These are phyloP conservation scores for Hyphopichia wangnamkhiaoensis DNA, from an alignment of 1,139 yeast species.

Conservation along the genomic window DNA sequence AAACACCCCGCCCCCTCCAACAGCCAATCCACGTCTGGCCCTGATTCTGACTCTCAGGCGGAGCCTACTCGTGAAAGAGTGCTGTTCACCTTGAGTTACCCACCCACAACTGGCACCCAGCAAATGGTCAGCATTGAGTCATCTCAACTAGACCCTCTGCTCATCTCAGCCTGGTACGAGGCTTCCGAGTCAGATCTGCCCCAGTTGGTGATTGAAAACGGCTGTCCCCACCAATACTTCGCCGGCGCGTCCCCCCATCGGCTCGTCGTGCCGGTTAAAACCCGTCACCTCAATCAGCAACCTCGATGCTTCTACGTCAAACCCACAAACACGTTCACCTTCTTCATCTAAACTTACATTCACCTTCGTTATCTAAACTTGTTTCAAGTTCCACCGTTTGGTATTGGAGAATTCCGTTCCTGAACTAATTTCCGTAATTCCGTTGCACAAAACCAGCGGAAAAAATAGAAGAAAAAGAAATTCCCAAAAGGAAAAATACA, in stretches of 20 bases:
- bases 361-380: no score
- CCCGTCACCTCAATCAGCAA: background rate
- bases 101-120: background rate
- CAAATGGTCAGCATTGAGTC: background rate
- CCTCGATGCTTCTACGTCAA: slow-evolving; percentile 1
- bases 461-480: no score
- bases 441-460: background rate
- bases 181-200: background rate
- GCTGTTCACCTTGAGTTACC: slow-evolving; percentile 11
- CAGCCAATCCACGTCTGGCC: slow-evolving; percentile 3
- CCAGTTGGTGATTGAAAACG: background rate
- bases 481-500: no score
- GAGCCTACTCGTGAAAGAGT: slow-evolving; percentile 1
- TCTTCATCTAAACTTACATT: background rate
- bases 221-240: background rate
- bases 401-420: no score
- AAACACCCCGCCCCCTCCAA: slow-evolving; percentile 3
- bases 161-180: background rate
- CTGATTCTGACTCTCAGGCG: no score
- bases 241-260: background rate
- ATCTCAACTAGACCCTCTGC: background rate
- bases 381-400: no score
- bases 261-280: background rate
- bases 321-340: background rate
- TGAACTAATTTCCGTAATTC: background rate